These are phyloP conservation scores for Xylaria sp. DNA, from an alignment of 2,329 filamentous ascomycete genomes.

Conservation along the genomic window DNA sequence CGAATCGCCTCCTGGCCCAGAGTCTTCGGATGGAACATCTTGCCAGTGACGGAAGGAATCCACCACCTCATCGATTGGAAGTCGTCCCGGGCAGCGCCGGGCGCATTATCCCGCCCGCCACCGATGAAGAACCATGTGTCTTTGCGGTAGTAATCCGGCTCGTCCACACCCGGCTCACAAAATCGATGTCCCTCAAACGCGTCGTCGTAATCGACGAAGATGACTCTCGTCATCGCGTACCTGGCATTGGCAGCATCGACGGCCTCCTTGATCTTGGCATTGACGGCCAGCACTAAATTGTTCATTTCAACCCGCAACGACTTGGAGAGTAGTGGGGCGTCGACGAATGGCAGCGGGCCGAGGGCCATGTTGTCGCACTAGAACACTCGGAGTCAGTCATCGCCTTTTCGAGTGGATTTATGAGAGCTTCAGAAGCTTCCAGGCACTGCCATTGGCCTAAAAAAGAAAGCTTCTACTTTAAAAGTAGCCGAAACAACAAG, in stretches of 20 bases:
- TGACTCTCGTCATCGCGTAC: slow-evolving; percentile 53
- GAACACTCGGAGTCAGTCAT: too few species aligned
- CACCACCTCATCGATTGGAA: slow-evolving; percentile 54
- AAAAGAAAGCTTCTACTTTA: too few species aligned
- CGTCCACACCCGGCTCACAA: slow-evolving; percentile 54
- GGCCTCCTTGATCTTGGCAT: slow-evolving; percentile 53
- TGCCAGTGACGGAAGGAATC: slow-evolving; percentile 60
- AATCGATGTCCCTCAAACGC: slow-evolving; percentile 60
- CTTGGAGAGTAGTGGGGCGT: slow-evolving; percentile 55
- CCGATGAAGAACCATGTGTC: slow-evolving; percentile 63
- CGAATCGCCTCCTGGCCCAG: slow-evolving; percentile 54
- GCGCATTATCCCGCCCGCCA: slow-evolving; percentile 56
- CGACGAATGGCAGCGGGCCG: too few species aligned
- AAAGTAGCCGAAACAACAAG: too few species aligned
- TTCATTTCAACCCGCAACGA: slow-evolving; percentile 57
- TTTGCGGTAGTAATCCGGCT: slow-evolving; percentile 57
- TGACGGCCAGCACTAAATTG: slow-evolving; percentile 56
- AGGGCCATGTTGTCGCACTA: slow-evolving; percentile 58
- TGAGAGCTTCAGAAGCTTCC: too few species aligned
- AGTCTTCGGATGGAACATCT: slow-evolving; percentile 58
- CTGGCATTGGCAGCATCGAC: slow-evolving; percentile 53
- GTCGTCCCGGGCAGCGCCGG: slow-evolving; percentile 45
- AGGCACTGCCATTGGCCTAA: too few species aligned
- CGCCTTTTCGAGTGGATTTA: too few species aligned
- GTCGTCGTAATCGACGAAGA: slow-evolving; percentile 60